phyloP scores from a whole-genome alignment of 805 yeast genomes.

The Ascoidea asiatica region DNA sequence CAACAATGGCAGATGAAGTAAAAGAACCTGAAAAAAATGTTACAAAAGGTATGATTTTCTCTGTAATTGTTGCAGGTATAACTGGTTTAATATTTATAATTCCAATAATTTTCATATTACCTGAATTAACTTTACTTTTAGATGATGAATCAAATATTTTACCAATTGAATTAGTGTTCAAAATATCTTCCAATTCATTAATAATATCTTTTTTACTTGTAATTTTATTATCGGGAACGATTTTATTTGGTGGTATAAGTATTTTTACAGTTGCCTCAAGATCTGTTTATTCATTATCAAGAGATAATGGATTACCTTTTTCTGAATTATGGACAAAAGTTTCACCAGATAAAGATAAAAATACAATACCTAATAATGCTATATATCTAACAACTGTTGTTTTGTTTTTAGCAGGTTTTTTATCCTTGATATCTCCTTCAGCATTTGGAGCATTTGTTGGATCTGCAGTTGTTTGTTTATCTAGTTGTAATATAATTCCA shows the following conservation, averaged over 20 bases:
- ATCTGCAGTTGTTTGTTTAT: constrained; percentile 62
- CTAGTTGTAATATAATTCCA: constrained; percentile 69
- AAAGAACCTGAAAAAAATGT: constrained; percentile 59
- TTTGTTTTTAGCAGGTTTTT: constrained; percentile 43
- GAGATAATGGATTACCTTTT: constrained; percentile 71
- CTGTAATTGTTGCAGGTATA: constrained; percentile 50
- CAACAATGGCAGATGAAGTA: constrained; percentile 75
- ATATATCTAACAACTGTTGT: constrained; percentile 50
- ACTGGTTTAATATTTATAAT: constrained; percentile 62
- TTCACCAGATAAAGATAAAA: constrained; percentile 32
- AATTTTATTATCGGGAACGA: constrained; percentile 52
- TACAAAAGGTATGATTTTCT: constrained; percentile 57
- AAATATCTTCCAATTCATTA: constrained; percentile 53
- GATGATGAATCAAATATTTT: constrained; percentile 54
- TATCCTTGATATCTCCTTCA: constrained; percentile 56
- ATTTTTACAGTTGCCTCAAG: constrained; percentile 72
- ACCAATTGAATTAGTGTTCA: constrained; percentile 71
- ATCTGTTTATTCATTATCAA: constrained; percentile 69
- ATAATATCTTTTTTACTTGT: constrained; percentile 58
- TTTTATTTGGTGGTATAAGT: constrained; percentile 66
- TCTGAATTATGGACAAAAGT: constrained; percentile 54
- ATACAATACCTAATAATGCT: constrained; percentile 52
- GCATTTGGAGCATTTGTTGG: constrained; percentile 81
- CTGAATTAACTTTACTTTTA: constrained; percentile 42
- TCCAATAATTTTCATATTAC: constrained; percentile 60